phyloP scores from a whole-genome alignment of 192 early-diverging fungal genomes.

The Coemansia sp. region DNA sequence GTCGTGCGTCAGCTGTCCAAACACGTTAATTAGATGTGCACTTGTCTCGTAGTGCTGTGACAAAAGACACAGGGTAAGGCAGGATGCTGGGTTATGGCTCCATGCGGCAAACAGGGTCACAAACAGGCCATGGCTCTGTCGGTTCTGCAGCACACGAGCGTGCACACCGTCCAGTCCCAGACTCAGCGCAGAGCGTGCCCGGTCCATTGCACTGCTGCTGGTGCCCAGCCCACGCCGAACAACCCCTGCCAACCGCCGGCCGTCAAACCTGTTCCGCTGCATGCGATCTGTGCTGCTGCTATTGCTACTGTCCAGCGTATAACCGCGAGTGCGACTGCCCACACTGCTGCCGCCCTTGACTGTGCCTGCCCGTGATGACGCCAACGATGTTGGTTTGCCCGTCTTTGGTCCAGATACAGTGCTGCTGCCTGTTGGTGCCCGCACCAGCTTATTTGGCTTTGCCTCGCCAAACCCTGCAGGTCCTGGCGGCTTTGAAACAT shows the following conservation, averaged over 20 bases:
- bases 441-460: slow-evolving; percentile 15
- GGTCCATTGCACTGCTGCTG: slow-evolving; percentile 10
- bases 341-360: not conserved
- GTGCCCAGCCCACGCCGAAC: slow-evolving; percentile 2
- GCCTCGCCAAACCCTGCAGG: not conserved
- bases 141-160: slow-evolving; percentile 25
- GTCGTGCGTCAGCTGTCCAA: slow-evolving; percentile 79
- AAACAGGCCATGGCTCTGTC: slow-evolving; percentile 78
- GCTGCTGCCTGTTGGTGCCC: slow-evolving; percentile 2
- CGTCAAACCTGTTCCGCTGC: not conserved
- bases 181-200: slow-evolving; percentile 15
- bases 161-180: slow-evolving; percentile 24
- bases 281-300: not conserved
- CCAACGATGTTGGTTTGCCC: not conserved
- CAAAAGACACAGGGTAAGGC: slow-evolving; percentile 90
- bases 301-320: slow-evolving; percentile 1
- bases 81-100: slow-evolving; percentile 95
- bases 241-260: not conserved
- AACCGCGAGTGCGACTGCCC: slow-evolving; percentile 6
- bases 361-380: not conserved
- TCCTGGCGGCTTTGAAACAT: not conserved
- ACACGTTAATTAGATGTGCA: slow-evolving; percentile 72
- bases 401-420: not conserved
- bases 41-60: slow-evolving; percentile 97
- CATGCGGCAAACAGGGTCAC: slow-evolving; percentile 85